phyloP scores from a whole-genome alignment of 1,284 basidiomycete genomes.

The Melampsora abietis-canadensis region DNA sequence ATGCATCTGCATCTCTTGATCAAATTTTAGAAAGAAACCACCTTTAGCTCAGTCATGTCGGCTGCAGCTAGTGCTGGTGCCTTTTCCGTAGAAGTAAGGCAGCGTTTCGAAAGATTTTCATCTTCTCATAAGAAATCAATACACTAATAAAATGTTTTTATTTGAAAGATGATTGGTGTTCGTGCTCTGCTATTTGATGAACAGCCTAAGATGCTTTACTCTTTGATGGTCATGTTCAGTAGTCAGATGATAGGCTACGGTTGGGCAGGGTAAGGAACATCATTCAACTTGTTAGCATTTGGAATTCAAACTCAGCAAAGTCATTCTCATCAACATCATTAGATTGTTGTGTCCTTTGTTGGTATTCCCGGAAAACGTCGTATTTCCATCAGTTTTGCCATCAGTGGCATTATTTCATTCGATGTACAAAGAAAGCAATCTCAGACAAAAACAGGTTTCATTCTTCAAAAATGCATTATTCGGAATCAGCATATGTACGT shows the following conservation, averaged over 20 bases:
- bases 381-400: slow-evolving; percentile 28
- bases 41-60: slow-evolving; percentile 37
- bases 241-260: slow-evolving; percentile 32
- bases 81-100: slow-evolving; percentile 19
- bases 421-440: slow-evolving; percentile 9
- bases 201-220: slow-evolving; percentile 14
- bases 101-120: too few relatives aligned
- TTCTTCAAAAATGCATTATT: slow-evolving; percentile 38
- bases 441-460: slow-evolving; percentile 16
- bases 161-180: slow-evolving; percentile 32
- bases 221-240: slow-evolving; percentile 32
- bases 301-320: too few relatives aligned
- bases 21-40: slow-evolving; percentile 34
- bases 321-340: background rate
- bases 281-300: background rate
- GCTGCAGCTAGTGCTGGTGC: slow-evolving; percentile 27
- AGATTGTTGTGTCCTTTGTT: slow-evolving; percentile 37
- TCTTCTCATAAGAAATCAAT: background rate
- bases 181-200: slow-evolving; percentile 33
- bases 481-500: slow-evolving; percentile 22
- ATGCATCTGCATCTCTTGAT: background rate
- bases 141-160: too few relatives aligned
- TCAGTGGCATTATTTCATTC: slow-evolving; percentile 34
- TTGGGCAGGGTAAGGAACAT: slow-evolving; percentile 14
- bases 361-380: slow-evolving; percentile 8